Base-by-base conservation (phyloP, 1,284 basidiomycete genomes). In the Cryptococcus sp. region DNA sequence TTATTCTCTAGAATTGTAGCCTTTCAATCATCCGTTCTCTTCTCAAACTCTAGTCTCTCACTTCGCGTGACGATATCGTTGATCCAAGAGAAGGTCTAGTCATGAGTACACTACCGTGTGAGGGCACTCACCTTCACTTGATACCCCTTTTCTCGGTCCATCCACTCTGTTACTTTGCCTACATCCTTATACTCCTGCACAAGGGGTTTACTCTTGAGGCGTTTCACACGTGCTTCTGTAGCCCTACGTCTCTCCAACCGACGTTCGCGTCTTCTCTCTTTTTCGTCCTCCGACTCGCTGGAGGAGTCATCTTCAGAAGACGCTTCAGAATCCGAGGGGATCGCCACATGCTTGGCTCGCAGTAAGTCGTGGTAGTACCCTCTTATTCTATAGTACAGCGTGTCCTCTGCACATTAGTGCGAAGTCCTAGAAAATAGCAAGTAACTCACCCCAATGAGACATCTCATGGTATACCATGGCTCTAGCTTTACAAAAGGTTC, bases 101-200 rank as follows among this genome's bases (percentile, higher is more conserved):
- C 36, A 30, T n/a, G 42, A 46, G 36, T 10, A 15, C 46, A 13
- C 46, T 31, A 31, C 7, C 42, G 4, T 34, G n/a, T 23, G 13
- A 23, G 14, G 11, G 82, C 58, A 66, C 72, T 55, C 42, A 76
- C 74, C 52, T 79, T 78, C 35, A 84, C 82, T 61, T 91, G 85
- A 47, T 87, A 76, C 11, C 83, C 81, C 46, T 86, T 80, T 57
- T 83, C 73, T 8, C n/a, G 15, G 59, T 91, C 89, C 36, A 93
- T 80, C 88, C 89, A 92, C 45, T 88, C 85, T 74, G 86, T 86
- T 35, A 91, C 81, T 33, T 79, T 83, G 67, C 91, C 88, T 5
- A 86, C 86, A 65, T 90, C 84, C 31, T 65, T 60, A 38, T 62
- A 50, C 11, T 66, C 57, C 4, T 64, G 31, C 2, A 63, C 65